These are phyloP conservation scores for Trametes punicea DNA, from an alignment of 768 basidiomycete species.

Conservation along the genomic window DNA sequence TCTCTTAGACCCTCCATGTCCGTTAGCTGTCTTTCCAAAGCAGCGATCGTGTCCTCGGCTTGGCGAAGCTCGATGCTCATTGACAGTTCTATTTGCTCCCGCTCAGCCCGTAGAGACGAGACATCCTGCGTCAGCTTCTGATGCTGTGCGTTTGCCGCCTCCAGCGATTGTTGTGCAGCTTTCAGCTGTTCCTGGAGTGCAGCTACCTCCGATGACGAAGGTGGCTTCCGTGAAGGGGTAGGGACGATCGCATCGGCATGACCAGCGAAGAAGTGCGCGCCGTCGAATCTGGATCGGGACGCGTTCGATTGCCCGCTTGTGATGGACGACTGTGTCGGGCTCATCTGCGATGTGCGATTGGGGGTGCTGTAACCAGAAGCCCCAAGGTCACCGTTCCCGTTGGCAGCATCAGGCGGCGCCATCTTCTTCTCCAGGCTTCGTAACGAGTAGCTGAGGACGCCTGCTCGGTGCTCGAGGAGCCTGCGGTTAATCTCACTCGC, in stretches of 20 bases:
- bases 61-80: conserved; percentile 63
- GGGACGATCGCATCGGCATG: conserved; percentile 69
- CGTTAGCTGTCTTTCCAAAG: conserved; percentile 53
- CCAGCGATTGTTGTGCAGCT: conserved; percentile 54
- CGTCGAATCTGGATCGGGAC: conserved; percentile 65
- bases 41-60: conserved; percentile 61
- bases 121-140: conserved; percentile 61
- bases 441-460: conserved; percentile 71
- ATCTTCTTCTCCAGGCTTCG: conserved; percentile 61
- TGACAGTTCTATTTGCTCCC: conserved; percentile 62
- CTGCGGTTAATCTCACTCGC: conserved; percentile 58
- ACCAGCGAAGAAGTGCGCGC: conserved; percentile 82
- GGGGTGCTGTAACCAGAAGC: conserved; percentile 52
- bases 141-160: conserved; percentile 57
- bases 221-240: conserved; percentile 32
- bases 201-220: conserved; percentile 45
- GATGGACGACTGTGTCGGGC: conserved; percentile 43
- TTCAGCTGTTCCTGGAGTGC: conserved; percentile 65
- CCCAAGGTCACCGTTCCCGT: conserved; percentile 37
- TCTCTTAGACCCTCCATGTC: conserved; percentile 46
- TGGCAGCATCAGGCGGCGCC: conserved; percentile 22
- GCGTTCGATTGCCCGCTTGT: conserved; percentile 42
- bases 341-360: conserved; percentile 47
- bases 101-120: conserved; percentile 60
- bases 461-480: conserved; percentile 80